These are phyloP conservation scores for Phenoliferia sp. DNA, from an alignment of 1,284 basidiomycete species.

Conservation along the genomic window DNA sequence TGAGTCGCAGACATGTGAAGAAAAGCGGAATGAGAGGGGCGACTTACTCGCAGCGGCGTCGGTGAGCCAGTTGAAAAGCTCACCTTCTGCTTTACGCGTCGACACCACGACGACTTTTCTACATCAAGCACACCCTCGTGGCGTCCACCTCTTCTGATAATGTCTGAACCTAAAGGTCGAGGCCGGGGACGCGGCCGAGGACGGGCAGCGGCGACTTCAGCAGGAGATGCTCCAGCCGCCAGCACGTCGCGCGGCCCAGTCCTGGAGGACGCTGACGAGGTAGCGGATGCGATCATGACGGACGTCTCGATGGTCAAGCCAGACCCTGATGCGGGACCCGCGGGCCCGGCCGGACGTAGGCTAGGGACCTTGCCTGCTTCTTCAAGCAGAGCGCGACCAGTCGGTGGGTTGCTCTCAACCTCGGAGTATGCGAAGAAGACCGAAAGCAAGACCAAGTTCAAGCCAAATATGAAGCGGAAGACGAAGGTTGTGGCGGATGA, in stretches of 20 bases:
- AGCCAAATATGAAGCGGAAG: conserved; percentile 25
- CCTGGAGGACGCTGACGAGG: neutral
- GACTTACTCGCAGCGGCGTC: too few relatives aligned
- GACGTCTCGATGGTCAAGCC: neutral
- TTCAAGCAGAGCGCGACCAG: conserved; percentile 7
- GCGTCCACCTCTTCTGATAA: too few relatives aligned
- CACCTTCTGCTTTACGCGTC: neutral
- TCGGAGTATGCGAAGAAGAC: conserved; percentile 21
- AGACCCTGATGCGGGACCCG: neutral
- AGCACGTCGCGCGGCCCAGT: neutral
- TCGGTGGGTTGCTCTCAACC: conserved; percentile 24
- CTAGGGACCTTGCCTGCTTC: neutral
- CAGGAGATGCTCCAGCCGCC: neutral
- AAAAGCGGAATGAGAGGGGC: too few relatives aligned
- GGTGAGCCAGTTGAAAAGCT: too few relatives aligned
- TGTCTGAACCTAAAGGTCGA: conserved; percentile 1
- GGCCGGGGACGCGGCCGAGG: conserved; percentile 1
- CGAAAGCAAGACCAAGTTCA: conserved; percentile 17
- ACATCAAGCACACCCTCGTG: neutral
- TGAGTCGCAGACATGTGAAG: too few relatives aligned
- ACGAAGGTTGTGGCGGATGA: conserved; percentile 7
- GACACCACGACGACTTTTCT: neutral
- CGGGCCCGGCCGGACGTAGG: neutral
- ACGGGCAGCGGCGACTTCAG: neutral
- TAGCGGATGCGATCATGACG: too few relatives aligned